Evolutionary conservation across 306 rosid genomes (phyloP), one percentile per base, ranked within the genome.

Genomic region (Oemleria cerasiformis): DNA sequence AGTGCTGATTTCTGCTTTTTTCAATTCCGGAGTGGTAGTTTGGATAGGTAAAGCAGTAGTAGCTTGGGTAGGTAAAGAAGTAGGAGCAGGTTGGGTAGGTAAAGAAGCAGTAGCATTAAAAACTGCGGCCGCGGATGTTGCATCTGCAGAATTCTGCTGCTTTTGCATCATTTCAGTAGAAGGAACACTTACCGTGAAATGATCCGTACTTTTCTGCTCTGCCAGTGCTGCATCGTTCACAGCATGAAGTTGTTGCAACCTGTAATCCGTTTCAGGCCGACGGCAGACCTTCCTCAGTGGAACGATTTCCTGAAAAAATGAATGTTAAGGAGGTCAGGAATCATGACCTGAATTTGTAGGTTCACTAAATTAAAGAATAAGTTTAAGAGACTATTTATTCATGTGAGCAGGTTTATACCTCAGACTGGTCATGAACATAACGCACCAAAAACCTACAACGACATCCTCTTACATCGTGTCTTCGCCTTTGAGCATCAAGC

Each of bases 361-460:
- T 45, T 44, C 9, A 16, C 55, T 49, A 49, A 49, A 14, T 49
- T 5, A 49, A 34, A 59, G 36, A 14, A 25, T 45, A 30, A 12
- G 47, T 48, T 30, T 15, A 48, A 50, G 40, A 67, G 25, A 4
- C 21, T 20, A 19, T 36, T 14, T 3, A 70, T 56, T 9, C 30
- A 42, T 16, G 40, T 17, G 16, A 20, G 16, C 12, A 54, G 73
- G 15, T 15, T 12, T 5, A 64, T 88, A 95, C 99, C 99, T 95
- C 99, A 6, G 97, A 89, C 66, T 86, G 96, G 83, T 95, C 99
- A 55, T 95, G 99, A 81, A 79, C 96, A 72, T 95, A 95, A 42
- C 97, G 97, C 73, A 95, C 99, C 79, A 95, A 77, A 87, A 95
- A 95, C 84, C 99, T 87, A 87, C 99, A 95, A n/a, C 99, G 97